These are phyloP conservation scores for Termitomyces sp. DNA, from an alignment of 768 basidiomycete species.

Conservation along the genomic window DNA sequence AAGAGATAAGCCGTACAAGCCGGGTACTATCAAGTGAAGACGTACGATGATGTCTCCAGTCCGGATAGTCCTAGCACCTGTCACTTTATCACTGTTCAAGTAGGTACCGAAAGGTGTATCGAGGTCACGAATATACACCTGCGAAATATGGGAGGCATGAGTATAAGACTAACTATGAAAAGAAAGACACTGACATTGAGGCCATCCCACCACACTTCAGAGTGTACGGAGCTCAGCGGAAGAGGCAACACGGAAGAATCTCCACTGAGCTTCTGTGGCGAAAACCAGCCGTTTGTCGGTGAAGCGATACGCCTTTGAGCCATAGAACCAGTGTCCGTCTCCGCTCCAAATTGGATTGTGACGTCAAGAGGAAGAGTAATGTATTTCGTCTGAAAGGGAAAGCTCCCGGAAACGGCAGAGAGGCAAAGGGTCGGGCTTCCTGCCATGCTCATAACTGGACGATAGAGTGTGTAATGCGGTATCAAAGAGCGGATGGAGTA, in stretches of 20 bases:
- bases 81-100: constrained; percentile 38
- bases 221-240: constrained; percentile 36
- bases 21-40: constrained; percentile 2
- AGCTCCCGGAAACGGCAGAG: constrained; percentile 27
- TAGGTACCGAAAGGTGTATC: constrained; percentile 42
- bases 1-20: constrained; percentile 6
- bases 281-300: constrained; percentile 37
- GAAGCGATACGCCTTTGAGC: constrained; percentile 17
- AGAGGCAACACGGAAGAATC: constrained; percentile 28
- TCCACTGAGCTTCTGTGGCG: constrained; percentile 18
- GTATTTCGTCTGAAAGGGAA: constrained; percentile 30
- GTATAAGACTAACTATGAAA: neutral
- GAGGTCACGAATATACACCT: constrained; percentile 44
- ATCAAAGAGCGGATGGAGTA: neutral
- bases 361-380: constrained; percentile 23
- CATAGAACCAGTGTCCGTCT: constrained; percentile 10
- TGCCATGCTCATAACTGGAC: constrained; percentile 4
- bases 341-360: constrained; percentile 26
- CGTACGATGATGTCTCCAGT: constrained; percentile 40
- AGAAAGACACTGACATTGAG: constrained; percentile 27
- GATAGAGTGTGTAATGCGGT: neutral
- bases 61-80: constrained; percentile 28
- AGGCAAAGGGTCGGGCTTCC: constrained; percentile 26
- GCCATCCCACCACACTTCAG: constrained; percentile 40
- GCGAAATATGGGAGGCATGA: constrained; percentile 14